Conservation (phyloP, 2,329 filamentous ascomycete genomes). For the Rhynchosporium secalis region DNA sequence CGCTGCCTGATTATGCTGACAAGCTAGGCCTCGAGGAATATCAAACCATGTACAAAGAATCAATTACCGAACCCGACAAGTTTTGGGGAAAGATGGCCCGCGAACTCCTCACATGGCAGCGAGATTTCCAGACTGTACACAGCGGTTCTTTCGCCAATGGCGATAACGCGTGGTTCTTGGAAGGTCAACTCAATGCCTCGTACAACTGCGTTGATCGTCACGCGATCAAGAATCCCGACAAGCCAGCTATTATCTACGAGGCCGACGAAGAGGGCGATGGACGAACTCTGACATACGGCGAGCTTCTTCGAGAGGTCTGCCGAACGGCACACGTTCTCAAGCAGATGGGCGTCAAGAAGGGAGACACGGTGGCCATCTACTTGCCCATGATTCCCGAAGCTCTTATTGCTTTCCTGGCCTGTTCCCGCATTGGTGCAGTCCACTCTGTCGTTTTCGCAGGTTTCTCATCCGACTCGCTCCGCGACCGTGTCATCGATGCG, state of each 20-base stretch:
- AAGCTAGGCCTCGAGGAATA: conserved; percentile 63
- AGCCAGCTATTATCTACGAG: conserved; percentile 97
- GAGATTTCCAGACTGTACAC: conserved; percentile 87
- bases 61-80: conserved; percentile 81
- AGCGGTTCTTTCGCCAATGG: conserved; percentile 74
- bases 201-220: conserved; percentile 98
- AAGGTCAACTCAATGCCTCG: conserved; percentile 90
- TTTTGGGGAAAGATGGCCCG: conserved; percentile 89
- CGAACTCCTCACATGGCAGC: conserved; percentile 86
- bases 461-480: conserved; percentile 93
- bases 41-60: conserved; percentile 72
- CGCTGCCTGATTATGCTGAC: background rate
- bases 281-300: conserved; percentile 86
- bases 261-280: conserved; percentile 87
- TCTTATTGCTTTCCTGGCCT: conserved; percentile 85
- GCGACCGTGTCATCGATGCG: conserved; percentile 91
- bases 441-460: conserved; percentile 98
- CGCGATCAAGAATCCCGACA: conserved; percentile 90
- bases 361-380: conserved; percentile 96
- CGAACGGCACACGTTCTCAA: conserved; percentile 84
- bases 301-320: conserved; percentile 90
- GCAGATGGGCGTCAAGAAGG: conserved; percentile 95
- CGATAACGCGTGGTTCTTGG: conserved; percentile 91
- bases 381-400: conserved; percentile 99
- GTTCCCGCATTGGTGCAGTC: conserved; percentile 86